These are phyloP conservation scores for Rubia yunnanensis DNA, from an alignment of 257 asterid species.

Conservation along the genomic window DNA sequence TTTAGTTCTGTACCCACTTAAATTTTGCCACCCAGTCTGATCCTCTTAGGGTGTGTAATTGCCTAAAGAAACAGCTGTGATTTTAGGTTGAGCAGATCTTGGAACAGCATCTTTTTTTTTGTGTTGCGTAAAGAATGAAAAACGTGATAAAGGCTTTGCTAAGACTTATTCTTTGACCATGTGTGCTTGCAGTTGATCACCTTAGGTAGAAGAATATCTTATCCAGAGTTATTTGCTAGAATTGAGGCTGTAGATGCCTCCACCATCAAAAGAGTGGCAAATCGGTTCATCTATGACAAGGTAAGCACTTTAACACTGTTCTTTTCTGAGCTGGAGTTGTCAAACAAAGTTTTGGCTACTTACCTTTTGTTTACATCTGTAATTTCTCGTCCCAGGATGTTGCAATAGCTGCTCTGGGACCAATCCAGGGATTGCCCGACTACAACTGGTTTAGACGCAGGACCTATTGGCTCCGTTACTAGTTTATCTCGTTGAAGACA, in stretches of 20 bases:
- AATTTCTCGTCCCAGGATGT: constrained; percentile 49
- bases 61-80: no score
- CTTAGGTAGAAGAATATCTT: constrained; percentile 92
- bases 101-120: not conserved
- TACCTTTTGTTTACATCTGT: not conserved
- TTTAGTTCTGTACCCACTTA: not conserved
- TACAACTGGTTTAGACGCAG: constrained; percentile 99
- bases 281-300: constrained; percentile 68
- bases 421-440: constrained; percentile 78
- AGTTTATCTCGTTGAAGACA: constrained; percentile 14
- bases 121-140: not conserved
- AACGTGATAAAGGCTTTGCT: not conserved
- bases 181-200: constrained; percentile 68
- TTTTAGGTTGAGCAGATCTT: not conserved
- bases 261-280: constrained; percentile 89
- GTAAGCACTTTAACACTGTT: constrained; percentile 25
- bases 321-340: not conserved
- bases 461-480: constrained; percentile 96
- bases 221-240: constrained; percentile 86
- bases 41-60: not conserved
- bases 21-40: not conserved
- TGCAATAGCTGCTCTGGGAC: constrained; percentile 74
- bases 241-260: constrained; percentile 81
- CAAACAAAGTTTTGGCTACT: not conserved
- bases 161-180: not conserved